Base-by-base conservation (phyloP, 2,329 filamentous ascomycete species). In the Penicillium glabrum region DNA sequence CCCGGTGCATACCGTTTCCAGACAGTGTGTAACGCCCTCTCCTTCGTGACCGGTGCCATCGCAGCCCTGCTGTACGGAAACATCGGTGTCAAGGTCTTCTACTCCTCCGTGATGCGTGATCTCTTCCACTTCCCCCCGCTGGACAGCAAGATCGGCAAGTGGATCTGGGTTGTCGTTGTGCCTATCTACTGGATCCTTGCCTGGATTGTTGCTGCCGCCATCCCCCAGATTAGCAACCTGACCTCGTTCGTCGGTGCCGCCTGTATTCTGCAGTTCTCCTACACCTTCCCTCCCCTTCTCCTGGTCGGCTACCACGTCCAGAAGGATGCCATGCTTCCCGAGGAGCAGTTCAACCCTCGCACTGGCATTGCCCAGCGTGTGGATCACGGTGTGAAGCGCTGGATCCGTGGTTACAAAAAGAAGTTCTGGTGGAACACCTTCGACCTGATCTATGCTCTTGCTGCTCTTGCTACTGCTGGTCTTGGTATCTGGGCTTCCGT, bases 231-330 rank as follows among this genome's bases (percentile, higher is more conserved):
- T 53, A 61, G 60, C 54, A 64, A 65, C 29, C 62, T 71, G 19
- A 61, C 66, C 27, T 65, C 61, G 10, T 64, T 72, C 54, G 67
- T 72, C 46, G 66, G 65, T 10, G 68, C 69, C 1, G 62, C 62
- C 41, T 67, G 63, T 39, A 61, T 71, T 21, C 39, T 71, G 16
- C 65, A 70, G 44, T 70, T 72, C 53, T 68, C 62, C 19, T 72
- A 71, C 48, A 66, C 67, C 9, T 68, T 72, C 54, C 69, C 69
- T 6, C 69, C 69, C 6, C 53, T 70, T 46, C 57, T 72, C 7
- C 51, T 62, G 19, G 56, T 72, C 16, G 69, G 67, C 2, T 72
- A 67, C 53, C 66, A 63, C 13, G 62, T 70, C 39, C 66, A 70
- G 46, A 66, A 62, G 33, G 63, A 67, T 27, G 61, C 69, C 9